phyloP scores from a whole-genome alignment of 1,284 basidiomycete species.

The Marasmius sp. region DNA sequence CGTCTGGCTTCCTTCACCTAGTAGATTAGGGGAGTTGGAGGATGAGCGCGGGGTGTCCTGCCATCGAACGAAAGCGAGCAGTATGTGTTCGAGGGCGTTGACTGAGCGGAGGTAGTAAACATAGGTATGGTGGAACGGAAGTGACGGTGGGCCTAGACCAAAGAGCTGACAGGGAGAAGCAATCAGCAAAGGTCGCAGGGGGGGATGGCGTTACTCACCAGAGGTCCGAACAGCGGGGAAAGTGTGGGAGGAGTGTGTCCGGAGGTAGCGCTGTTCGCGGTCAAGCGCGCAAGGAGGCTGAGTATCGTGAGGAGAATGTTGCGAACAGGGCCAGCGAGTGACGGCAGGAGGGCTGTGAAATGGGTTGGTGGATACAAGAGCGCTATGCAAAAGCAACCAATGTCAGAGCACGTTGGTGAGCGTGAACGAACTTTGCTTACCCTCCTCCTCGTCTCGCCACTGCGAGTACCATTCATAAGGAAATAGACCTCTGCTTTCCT shows the following conservation, averaged over 20 bases:
- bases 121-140: conserved; percentile 78
- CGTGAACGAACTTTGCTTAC: conserved; percentile 44
- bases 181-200: background rate
- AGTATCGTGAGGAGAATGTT: conserved; percentile 68
- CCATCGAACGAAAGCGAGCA: conserved; percentile 83
- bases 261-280: conserved; percentile 76
- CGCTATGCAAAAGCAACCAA: conserved; percentile 38
- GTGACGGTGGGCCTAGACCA: conserved; percentile 62
- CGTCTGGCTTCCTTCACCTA: conserved; percentile 44
- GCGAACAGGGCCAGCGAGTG: conserved; percentile 54
- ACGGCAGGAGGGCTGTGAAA: conserved; percentile 60
- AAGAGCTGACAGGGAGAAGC: conserved; percentile 53
- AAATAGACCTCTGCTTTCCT: conserved; percentile 70
- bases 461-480: conserved; percentile 78
- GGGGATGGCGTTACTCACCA: conserved; percentile 24
- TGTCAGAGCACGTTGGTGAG: conserved; percentile 7
- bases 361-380: conserved; percentile 67
- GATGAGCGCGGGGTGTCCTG: conserved; percentile 54
- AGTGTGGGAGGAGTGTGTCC: conserved; percentile 84
- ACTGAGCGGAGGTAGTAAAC: conserved; percentile 78
- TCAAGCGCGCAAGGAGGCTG: conserved; percentile 74
- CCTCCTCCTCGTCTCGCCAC: conserved; percentile 76
- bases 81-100: conserved; percentile 84
- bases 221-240: conserved; percentile 85
- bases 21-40: conserved; percentile 30